phyloP scores from a whole-genome alignment of 257 asterid genomes.

The Scutellaria galericulata region DNA sequence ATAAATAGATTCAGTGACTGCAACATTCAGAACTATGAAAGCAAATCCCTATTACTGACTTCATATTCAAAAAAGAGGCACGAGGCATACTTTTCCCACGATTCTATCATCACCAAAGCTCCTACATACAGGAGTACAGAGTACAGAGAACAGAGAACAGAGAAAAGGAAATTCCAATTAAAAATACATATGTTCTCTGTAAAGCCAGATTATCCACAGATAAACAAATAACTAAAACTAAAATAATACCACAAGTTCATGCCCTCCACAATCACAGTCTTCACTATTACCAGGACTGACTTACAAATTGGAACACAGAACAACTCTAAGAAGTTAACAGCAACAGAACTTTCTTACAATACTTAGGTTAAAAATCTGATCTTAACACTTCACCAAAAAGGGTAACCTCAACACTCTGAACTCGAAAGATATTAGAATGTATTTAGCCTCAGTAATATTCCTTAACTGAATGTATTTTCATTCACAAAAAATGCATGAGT shows the following conservation, averaged over 20 bases:
- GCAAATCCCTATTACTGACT: background rate
- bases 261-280: too few relatives aligned
- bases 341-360: too few relatives aligned
- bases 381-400: background rate
- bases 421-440: background rate
- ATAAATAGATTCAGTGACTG: background rate
- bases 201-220: background rate
- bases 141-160: background rate
- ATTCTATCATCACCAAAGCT: background rate
- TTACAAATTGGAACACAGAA: too few relatives aligned
- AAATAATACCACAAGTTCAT: too few relatives aligned
- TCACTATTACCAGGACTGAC: too few relatives aligned
- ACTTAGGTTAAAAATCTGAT: background rate
- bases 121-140: background rate
- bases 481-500: background rate
- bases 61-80: background rate
- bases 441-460: slow-evolving; percentile 10
- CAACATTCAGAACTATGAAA: slow-evolving; percentile 14
- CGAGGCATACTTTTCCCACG: background rate
- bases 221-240: too few relatives aligned
- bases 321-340: too few relatives aligned
- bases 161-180: background rate
- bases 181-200: background rate
- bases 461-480: background rate
- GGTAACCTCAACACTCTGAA: background rate